Conservation (phyloP, 371 early-diverging fungal species). For the Gilbertella persicaria region DNA sequence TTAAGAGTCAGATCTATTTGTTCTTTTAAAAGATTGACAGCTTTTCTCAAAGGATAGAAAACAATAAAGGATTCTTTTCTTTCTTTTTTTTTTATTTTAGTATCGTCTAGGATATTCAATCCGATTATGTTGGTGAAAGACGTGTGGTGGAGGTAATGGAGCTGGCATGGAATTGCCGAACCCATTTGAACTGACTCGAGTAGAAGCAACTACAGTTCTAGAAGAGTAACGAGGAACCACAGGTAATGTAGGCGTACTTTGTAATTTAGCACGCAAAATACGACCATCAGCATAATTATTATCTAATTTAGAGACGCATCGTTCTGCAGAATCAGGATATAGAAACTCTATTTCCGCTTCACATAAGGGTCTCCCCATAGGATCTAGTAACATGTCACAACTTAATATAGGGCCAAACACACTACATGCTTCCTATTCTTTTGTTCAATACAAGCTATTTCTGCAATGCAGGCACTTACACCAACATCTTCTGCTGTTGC, state of each 20-base stretch:
- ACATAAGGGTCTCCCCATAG: constrained; percentile 40
- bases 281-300: constrained; percentile 51
- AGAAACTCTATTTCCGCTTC: constrained; percentile 52
- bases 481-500: constrained; percentile 62
- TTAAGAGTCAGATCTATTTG: no score
- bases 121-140: no score
- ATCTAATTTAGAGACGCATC: constrained; percentile 44
- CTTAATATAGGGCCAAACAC: constrained; percentile 41
- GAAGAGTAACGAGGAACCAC: constrained; percentile 25
- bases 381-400: constrained; percentile 43
- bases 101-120: no score
- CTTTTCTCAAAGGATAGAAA: no score
- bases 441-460: background rate
- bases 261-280: constrained; percentile 35
- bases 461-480: constrained; percentile 28
- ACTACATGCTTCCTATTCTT: constrained; percentile 29
- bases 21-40: no score
- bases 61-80: no score
- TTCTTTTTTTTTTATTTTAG: no score
- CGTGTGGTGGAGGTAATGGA: no score
- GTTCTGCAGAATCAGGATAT: constrained; percentile 34
- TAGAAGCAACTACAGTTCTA: constrained; percentile 19
- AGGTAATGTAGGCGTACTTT: constrained; percentile 19
- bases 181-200: constrained; percentile 5
- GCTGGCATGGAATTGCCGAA: background rate